Percentiles rank a stretch among this genome's conserved stretches.
Conservation (phyloP, 129 eudicot species). For the Ambrosia trifida region DNA sequence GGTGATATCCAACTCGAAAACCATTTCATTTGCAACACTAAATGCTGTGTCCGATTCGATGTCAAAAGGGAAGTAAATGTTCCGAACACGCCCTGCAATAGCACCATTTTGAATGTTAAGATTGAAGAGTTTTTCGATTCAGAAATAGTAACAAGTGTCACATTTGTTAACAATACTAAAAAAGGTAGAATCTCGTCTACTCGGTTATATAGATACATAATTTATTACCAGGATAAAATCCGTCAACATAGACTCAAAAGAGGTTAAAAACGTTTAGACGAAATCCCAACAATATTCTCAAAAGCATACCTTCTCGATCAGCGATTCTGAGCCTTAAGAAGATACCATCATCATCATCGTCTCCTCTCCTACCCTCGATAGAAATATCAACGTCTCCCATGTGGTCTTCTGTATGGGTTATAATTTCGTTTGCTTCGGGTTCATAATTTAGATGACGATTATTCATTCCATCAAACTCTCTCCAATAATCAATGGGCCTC, state of each 20-base stretch:
- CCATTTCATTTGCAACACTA: conserved; percentile 87
- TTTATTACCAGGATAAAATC: not conserved
- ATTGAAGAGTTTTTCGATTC: not conserved
- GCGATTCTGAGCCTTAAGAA: conserved; percentile 74
- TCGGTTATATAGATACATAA: not conserved
- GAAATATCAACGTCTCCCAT: conserved; percentile 53
- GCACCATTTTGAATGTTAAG: conserved; percentile 7
- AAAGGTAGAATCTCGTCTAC: not conserved
- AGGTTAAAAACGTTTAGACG: not conserved
- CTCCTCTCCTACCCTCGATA: conserved; percentile 66
- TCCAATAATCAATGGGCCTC: conserved; percentile 43
- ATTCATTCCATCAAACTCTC: conserved; percentile 51
- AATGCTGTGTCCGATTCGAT: conserved; percentile 76
- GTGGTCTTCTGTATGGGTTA: conserved; percentile 48
- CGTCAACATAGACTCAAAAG: not conserved
- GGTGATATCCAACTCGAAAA: conserved; percentile 75
- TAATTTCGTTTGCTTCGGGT: conserved; percentile 46
- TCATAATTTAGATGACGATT: conserved; percentile 47
- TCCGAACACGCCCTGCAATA: conserved; percentile 71
- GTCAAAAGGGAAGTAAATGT: conserved; percentile 86
- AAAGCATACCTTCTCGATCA: conserved; percentile 69
- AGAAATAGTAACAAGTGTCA: not conserved
- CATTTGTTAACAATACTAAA: not conserved
- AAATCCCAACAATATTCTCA: conserved; percentile 3
- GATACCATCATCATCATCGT: conserved; percentile 67